These are phyloP conservation scores for Agaricus bisporus DNA, from an alignment of 768 basidiomycete species.

Conservation along the genomic window DNA sequence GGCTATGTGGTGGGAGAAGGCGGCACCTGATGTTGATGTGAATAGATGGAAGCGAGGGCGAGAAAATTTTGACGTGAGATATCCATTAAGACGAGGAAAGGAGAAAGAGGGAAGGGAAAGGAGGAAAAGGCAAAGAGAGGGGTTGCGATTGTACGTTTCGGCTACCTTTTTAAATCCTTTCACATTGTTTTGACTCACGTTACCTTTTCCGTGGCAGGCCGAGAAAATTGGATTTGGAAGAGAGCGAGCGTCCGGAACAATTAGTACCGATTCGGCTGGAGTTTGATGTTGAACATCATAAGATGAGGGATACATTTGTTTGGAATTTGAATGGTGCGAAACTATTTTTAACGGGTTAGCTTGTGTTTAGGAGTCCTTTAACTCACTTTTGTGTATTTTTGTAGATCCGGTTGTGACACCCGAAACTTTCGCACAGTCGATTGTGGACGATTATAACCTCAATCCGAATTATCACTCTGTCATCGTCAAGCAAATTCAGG, in stretches of 20 bases:
- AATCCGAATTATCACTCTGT: conserved; percentile 54
- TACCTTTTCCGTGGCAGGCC: conserved; percentile 37
- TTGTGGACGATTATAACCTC: conserved; percentile 88
- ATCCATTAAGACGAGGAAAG: conserved; percentile 31
- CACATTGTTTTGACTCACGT: not conserved
- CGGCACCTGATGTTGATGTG: conserved; percentile 28
- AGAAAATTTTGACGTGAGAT: conserved; percentile 47
- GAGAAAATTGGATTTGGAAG: conserved; percentile 46
- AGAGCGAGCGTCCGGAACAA: conserved; percentile 63
- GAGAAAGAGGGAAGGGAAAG: conserved; percentile 28
- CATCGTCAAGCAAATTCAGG: conserved; percentile 81
- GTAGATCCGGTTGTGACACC: conserved; percentile 87
- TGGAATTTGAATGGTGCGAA: conserved; percentile 92
- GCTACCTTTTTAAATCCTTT: conserved; percentile 13
- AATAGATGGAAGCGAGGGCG: conserved; percentile 36
- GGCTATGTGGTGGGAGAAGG: conserved; percentile 63
- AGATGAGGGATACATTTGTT: conserved; percentile 92
- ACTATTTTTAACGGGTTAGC: conserved; percentile 9
- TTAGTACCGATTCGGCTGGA: conserved; percentile 96
- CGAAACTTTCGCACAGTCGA: conserved; percentile 81
- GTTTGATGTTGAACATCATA: conserved; percentile 90
- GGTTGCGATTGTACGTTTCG: conserved; percentile 67
- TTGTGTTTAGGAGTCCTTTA: not conserved
- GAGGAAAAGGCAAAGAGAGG: conserved; percentile 57
- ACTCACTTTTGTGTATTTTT: not conserved